Evolutionary conservation across 306 rosid species (phyloP), one percentile per base, ranked within the genome.

Genomic region (Hippophae tibetana): DNA sequence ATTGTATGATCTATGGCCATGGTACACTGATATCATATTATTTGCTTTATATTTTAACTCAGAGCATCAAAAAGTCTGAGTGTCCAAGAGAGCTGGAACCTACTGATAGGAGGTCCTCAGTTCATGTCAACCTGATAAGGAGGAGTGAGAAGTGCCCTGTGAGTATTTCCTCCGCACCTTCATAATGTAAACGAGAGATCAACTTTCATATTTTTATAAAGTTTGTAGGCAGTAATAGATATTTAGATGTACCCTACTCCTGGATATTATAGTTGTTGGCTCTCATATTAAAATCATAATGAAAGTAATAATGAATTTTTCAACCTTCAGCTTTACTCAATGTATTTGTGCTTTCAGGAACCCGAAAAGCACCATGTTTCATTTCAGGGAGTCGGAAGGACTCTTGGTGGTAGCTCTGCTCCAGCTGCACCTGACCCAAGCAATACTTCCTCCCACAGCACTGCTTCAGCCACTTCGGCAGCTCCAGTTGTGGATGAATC

Each of bases 71-170:
- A 69, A 92, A 76, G 56, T 92, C 99, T 7, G 93, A 85, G 75
- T 88, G 99, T 72, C 99, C 99, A 12, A 82, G 70, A 77, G 99
- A 92, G 79, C 86, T 92, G 57, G 99, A 92, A 73, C 99, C 96
- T 43, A 85, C 81, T 3, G 86, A 81, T 66, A 83, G 83, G 79
- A 79, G 78, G 76, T 70, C 94, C 54, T 63, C 89, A 52, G 95
- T 92, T 57, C 84, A 92, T 68, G 96, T 88, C 58, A 88, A 88
- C 75, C 84, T 92, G 74, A 86, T 78, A 56, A 75, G 88, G 85
- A 86, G 93, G 82, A 85, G 54, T 26, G 96, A 92, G 75, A 76
- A 83, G 57, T 86, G 60, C 67, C 95, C 85, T 1, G 99, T 92
- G 69, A 82, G 99, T 80, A 52, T 60, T 72, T 68, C 74, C 40